Evolutionary conservation across 2,329 filamentous ascomycete genomes (phyloP).

Genomic region (Fusarium sp.): DNA sequence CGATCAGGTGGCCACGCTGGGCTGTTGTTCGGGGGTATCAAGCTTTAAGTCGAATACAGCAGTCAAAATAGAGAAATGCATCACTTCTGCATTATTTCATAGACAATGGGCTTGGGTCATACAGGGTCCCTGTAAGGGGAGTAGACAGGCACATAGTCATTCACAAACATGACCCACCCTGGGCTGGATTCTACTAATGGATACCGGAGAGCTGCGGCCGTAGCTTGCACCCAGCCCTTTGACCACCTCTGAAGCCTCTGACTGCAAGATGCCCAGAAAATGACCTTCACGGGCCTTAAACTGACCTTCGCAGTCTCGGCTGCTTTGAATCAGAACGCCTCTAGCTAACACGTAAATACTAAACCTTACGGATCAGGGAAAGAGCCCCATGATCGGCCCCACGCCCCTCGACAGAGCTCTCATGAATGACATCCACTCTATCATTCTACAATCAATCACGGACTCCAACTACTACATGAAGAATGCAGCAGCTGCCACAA

Average conservation of each 20-base stretch:
- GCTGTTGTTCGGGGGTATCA: background rate
- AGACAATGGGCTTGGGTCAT: background rate
- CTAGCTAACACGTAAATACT: no score
- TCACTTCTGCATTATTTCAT: background rate
- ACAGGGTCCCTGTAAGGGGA: background rate
- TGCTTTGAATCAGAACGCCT: no score
- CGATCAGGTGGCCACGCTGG: background rate
- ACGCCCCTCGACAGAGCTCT: background rate
- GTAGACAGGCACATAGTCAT: background rate
- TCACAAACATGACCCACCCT: background rate
- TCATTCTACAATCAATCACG: background rate
- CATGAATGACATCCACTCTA: background rate
- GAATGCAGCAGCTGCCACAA: background rate
- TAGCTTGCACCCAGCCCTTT: no score
- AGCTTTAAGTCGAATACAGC: background rate
- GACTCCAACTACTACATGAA: background rate
- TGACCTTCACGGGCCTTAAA: no score
- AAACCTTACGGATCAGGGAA: no score
- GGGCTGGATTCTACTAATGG: no score
- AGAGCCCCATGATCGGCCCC: background rate
- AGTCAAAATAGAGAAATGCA: background rate
- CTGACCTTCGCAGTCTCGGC: no score
- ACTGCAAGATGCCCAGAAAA: no score
- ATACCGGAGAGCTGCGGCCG: no score
- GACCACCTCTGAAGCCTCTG: no score